Percentiles rank a stretch among this genome's conserved stretches.
These are phyloP conservation scores for Crithidia expoeki DNA, from an alignment of 208 protist genomes.

Conservation along the genomic window DNA sequence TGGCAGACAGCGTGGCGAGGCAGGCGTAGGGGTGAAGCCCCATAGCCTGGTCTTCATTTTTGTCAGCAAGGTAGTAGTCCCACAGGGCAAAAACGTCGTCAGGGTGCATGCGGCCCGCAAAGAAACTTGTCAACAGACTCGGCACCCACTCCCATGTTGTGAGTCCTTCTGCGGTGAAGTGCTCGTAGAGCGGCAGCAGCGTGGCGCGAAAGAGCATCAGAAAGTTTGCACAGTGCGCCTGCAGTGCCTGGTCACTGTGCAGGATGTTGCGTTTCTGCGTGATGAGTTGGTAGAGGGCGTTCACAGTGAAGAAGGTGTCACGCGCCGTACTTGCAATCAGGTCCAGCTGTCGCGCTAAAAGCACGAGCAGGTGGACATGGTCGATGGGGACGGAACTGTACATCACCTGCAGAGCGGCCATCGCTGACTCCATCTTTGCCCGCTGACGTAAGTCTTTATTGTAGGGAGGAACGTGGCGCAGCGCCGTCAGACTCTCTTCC, in stretches of 20 bases:
- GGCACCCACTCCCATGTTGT: constrained; percentile 79
- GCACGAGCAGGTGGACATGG: constrained; percentile 56
- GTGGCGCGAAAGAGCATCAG: constrained; percentile 76
- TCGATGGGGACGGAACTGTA: constrained; percentile 60
- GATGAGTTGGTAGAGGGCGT: constrained; percentile 57
- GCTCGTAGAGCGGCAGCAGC: constrained; percentile 73
- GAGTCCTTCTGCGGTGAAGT: constrained; percentile 77
- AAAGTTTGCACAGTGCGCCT: constrained; percentile 78
- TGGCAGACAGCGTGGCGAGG: constrained; percentile 70
- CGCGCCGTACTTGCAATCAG: constrained; percentile 43
- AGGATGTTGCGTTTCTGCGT: constrained; percentile 70
- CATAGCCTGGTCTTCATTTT: constrained; percentile 46
- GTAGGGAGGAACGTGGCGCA: constrained; percentile 38
- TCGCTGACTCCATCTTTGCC: constrained; percentile 46
- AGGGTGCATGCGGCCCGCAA: constrained; percentile 70
- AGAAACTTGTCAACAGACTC: constrained; percentile 61
- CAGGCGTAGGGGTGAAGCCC: constrained; percentile 81
- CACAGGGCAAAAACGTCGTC: constrained; percentile 80
- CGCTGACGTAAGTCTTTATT: constrained; percentile 35
- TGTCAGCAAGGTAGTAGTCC: constrained; percentile 82
- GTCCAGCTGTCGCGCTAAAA: constrained; percentile 64
- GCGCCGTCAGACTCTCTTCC: constrained; percentile 26
- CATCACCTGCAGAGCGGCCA: constrained; percentile 60
- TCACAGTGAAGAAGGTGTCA: constrained; percentile 72
- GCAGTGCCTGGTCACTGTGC: constrained; percentile 61